These are phyloP conservation scores for Pseudogymnoascus sp. DNA, from an alignment of 2,329 filamentous ascomycete genomes.

Conservation along the genomic window DNA sequence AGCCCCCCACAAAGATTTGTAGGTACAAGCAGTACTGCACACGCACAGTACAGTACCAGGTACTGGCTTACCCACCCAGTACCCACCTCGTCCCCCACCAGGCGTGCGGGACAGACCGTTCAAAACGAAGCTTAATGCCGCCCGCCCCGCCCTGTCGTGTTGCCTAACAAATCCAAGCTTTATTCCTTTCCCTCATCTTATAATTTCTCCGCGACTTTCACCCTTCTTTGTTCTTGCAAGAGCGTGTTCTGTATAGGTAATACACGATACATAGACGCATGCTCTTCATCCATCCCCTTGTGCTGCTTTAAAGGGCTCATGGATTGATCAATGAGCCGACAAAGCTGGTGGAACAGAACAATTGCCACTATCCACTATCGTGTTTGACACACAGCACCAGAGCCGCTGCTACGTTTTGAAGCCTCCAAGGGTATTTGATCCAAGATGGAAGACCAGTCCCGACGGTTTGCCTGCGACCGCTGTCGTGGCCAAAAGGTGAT, in stretches of 20 bases:
- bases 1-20: background rate
- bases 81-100: background rate
- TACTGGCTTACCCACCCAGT: background rate
- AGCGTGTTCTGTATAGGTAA: background rate
- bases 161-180: background rate
- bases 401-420: too few relatives aligned
- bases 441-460: background rate
- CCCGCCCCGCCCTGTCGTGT: background rate
- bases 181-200: background rate
- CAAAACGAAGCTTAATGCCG: background rate
- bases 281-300: background rate
- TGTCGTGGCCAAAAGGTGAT: background rate
- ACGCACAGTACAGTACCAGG: background rate
- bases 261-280: background rate
- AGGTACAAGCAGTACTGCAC: background rate
- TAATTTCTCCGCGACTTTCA: background rate
- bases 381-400: too few relatives aligned
- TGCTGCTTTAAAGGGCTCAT: background rate
- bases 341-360: background rate
- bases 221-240: background rate
- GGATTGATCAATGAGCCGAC: background rate
- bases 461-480: background rate
- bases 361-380: background rate
- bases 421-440: background rate
- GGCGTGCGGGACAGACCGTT: too few relatives aligned